These are phyloP conservation scores for Penicillium flavigenum DNA, from an alignment of 495 filamentous ascomycete species.

Conservation along the genomic window DNA sequence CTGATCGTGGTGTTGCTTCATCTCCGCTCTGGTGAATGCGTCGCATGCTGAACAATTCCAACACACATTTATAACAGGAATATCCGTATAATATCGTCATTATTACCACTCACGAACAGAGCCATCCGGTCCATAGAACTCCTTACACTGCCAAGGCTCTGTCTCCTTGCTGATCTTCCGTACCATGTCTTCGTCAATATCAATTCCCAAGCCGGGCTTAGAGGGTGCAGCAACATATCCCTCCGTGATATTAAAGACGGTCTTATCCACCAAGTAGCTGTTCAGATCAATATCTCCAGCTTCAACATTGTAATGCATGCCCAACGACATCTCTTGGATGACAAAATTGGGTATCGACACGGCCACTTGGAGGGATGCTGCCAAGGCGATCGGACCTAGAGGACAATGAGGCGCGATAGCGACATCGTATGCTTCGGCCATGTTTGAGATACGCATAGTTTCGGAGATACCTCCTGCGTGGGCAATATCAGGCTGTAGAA, in stretches of 20 bases:
- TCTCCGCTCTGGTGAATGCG: not conserved
- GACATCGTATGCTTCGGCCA: constrained; percentile 79
- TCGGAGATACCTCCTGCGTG: constrained; percentile 81
- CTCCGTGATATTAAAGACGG: constrained; percentile 62
- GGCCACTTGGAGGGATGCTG: constrained; percentile 71
- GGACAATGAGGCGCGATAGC: constrained; percentile 78
- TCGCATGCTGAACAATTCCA: not conserved
- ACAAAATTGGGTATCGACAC: constrained; percentile 67
- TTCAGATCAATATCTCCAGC: constrained; percentile 63
- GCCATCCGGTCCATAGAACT: constrained; percentile 70
- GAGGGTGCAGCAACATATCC: constrained; percentile 65
- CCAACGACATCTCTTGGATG: constrained; percentile 80
- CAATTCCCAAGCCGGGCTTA: constrained; percentile 71
- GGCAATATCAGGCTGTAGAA: constrained; percentile 75
- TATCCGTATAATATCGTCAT: not conserved
- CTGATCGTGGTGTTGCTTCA: not conserved
- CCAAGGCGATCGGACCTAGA: constrained; percentile 72
- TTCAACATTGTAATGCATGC: constrained; percentile 76
- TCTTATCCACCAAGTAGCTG: constrained; percentile 64
- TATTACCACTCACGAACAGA: constrained; percentile 71
- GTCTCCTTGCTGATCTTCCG: constrained; percentile 53
- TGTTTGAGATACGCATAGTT: constrained; percentile 64
- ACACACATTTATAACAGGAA: not conserved
- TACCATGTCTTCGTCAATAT: constrained; percentile 69
- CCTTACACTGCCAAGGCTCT: constrained; percentile 59